Evolutionary conservation across 116 monocot genomes (phyloP), one percentile per base, ranked within the genome.

Genomic region (Zostera marina): DNA sequence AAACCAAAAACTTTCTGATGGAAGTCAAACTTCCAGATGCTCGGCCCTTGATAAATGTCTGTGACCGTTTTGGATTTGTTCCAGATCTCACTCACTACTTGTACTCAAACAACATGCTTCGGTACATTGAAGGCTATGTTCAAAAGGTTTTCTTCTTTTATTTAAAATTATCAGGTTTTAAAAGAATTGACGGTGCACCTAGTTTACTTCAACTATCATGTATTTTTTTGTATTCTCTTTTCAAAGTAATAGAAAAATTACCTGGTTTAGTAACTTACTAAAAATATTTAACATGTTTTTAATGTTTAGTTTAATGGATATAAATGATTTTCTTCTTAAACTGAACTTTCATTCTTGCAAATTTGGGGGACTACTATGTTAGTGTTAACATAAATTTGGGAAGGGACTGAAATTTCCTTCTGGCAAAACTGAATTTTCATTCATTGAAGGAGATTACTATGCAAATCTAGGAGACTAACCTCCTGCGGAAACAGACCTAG

Each of bases 51-150:
- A 99, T 99, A 26, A 99, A 99, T 77, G 99, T 99, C n/a, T 99
- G 99, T 62, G 99, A 99, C 65, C 99, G 99, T 44, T 91, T 91
- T 84, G 87, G 87, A 63, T 99, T 91, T 70, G 91, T 99, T 66
- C 91, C 99, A 24, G 91, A 99, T 72, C 72, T 99, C 66, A 99
- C 99, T 49, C 99, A 99, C 77, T 99, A 99, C 60, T 56, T 99
- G 73, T 99, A 99, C 63, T 71, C 91, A 0, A 99, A 66, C 63
- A 99, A 91, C 72, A 99, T 99, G 99, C 99, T 99, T 72, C 83
- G 99, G 2, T 99, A 99, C 68, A 99, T 99, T 59, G 99, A 99
- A 81, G 99, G 99, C 41, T 99, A 99, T 74, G 99, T 99, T 67
- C 99, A 99, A 64, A 99, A 99, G 69, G 99, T 91, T 59, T 43